These are phyloP conservation scores for Pythium monospermum DNA, from an alignment of 352 stramenopile species.

Conservation along the genomic window DNA sequence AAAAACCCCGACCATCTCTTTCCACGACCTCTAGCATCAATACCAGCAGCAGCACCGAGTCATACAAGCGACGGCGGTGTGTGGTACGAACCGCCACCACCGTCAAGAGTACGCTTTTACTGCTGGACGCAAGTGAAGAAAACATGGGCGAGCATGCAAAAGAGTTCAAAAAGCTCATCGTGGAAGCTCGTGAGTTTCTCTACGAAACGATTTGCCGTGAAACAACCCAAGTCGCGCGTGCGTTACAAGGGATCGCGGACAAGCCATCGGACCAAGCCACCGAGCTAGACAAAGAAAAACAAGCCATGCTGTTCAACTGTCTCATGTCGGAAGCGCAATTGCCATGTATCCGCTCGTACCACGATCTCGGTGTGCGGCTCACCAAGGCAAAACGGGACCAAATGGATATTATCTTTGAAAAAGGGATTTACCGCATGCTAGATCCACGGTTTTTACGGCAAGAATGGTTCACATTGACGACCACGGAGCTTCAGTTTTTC, in stretches of 20 bases:
- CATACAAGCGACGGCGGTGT: constrained; percentile 16
- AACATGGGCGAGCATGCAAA: constrained; percentile 22
- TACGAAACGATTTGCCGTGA: constrained; percentile 66
- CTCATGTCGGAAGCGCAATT: constrained; percentile 46
- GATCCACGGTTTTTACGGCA: constrained; percentile 51
- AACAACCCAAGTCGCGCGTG: constrained; percentile 34
- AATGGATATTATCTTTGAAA: constrained; percentile 59
- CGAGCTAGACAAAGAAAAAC: constrained; percentile 22
- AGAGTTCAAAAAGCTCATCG: constrained; percentile 40
- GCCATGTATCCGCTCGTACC: constrained; percentile 31
- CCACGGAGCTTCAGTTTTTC: constrained; percentile 55
- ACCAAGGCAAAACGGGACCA: constrained; percentile 38
- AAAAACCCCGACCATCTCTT: constrained; percentile 17
- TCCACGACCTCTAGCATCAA: no score
- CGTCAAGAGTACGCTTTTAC: constrained; percentile 52
- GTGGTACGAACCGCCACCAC: constrained; percentile 58
- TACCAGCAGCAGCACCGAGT: no score
- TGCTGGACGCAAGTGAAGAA: constrained; percentile 30
- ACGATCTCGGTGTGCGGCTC: constrained; percentile 61
- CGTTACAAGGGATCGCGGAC: constrained; percentile 37
- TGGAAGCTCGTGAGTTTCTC: constrained; percentile 61
- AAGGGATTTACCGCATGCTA: constrained; percentile 52
- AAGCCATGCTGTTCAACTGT: constrained; percentile 54
- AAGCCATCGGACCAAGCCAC: constrained; percentile 1
- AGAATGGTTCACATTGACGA: constrained; percentile 67